Evolutionary conservation across 192 early-diverging fungal species (phyloP), one percentile per base, ranked within the genome.

Genomic region (Paraglomus occultum): DNA sequence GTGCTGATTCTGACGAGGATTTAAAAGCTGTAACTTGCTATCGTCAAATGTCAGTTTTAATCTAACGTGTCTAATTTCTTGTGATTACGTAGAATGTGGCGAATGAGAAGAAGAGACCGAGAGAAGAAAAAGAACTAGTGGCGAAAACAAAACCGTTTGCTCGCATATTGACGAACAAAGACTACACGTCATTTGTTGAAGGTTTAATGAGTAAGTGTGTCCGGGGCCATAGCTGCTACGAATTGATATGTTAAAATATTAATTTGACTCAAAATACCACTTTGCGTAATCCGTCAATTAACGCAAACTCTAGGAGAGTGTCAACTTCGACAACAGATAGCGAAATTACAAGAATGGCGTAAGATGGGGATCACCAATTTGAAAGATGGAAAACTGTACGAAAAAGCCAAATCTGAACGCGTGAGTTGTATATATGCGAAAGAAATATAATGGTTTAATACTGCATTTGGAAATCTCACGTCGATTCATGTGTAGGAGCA

Each of bases 111-210:
- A 90, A 91, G 67, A 77, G 92, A 51, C 76, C 86, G 12, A 90
- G 90, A 71, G 95, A 96, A 50, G 96, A 99, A 73, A 91, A 92
- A 50, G 96, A 98, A 4, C 53, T 97, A 18, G 73, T 89, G 18
- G 83, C 84, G 64, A 86, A 87, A 44, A 84, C 89, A 71, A 90
- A 93, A 53, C 89, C 94, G 4, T 97, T 94, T 81, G 90, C 95
- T 4, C 87, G 89, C 72, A 83, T 96, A 64, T 91, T 93, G 70
- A 95, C 93, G 7, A 71, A 74, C 47, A 18, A 42, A 55, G 67
- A 70, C 38, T 59, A 55, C n/a, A 47, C 45, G 6, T 40, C 45
- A 23, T 59, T 70, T 17, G 40, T 49, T 43, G 67, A 70, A 12
- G 67, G 40, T 11, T 31, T 70, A 17, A 14, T 59, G 17, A 39